A percentile compares a stretch with the other conserved stretches of the same genome.
Evolutionary conservation across 1,139 yeast genomes (phyloP).

Genomic region (Chernovozyma aurita): DNA sequence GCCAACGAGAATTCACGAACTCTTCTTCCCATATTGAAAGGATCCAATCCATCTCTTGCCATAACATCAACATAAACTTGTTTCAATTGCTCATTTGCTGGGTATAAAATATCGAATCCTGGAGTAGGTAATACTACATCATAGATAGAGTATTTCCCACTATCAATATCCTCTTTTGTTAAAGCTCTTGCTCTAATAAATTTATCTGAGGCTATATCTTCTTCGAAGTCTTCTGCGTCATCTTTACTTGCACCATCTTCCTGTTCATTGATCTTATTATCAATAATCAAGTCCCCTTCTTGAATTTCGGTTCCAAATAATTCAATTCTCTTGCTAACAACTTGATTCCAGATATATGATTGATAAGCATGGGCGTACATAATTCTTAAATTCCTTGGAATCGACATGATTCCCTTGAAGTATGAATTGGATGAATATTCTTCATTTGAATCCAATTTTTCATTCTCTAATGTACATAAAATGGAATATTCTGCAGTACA

Average conservation of each 20-base stretch:
- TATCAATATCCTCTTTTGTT: constrained; percentile 66
- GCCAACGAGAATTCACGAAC: constrained; percentile 86
- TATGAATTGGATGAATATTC: constrained; percentile 49
- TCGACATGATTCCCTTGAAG: constrained; percentile 79
- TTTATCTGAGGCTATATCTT: constrained; percentile 55
- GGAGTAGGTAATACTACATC: constrained; percentile 94
- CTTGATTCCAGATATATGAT: constrained; percentile 90
- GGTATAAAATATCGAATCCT: constrained; percentile 85
- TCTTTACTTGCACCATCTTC: constrained; percentile 18
- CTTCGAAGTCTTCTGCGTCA: constrained; percentile 53
- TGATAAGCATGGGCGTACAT: constrained; percentile 99
- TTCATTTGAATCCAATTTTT: constrained; percentile 41
- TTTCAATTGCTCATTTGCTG: constrained; percentile 57
- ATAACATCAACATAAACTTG: constrained; percentile 67
- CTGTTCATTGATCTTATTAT: constrained; percentile 23
- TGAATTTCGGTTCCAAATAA: constrained; percentile 66
- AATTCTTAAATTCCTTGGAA: constrained; percentile 86
- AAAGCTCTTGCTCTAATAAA: constrained; percentile 64
- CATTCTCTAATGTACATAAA: constrained; percentile 51
- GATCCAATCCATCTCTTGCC: constrained; percentile 80
- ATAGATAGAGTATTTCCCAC: constrained; percentile 59
- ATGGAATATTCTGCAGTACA: constrained; percentile 83
- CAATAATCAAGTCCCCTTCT: constrained; percentile 78
- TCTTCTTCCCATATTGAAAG: constrained; percentile 76
- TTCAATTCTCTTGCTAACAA: constrained; percentile 73